Evolutionary conservation across 2,329 filamentous ascomycete genomes (phyloP), one percentile per base, ranked within the genome.

Genomic region (Alternaria arborescens): DNA sequence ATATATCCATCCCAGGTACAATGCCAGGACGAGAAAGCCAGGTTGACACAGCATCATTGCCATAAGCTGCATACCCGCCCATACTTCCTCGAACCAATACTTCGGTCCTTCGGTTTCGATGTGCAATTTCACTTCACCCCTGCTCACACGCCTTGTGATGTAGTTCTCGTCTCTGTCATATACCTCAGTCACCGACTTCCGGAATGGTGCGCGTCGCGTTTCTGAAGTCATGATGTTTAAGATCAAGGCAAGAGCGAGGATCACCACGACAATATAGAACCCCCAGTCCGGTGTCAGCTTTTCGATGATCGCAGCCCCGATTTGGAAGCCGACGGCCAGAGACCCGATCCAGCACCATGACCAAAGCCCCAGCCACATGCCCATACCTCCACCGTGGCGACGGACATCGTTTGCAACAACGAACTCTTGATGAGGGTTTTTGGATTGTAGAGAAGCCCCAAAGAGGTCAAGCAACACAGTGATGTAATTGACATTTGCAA

Each of bases 1-100:
- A 74, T 93, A 92, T 46, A 93, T 91, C 91, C 91, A 94, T 7
- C 86, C 89, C 14, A 89, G 82, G 75, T 94, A 94, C n/a, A 91
- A 61, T 1, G 89, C 85, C 71, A 94, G 82, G 30, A 92, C 78
- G n/a, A 87, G 77, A 73, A 93, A 94, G 0, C 91, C 91, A 4
- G 89, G 86, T 72, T 94, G 91, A 38, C 85, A 85, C 52, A 92
- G 81, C 91, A 94, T 93, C 70, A 89, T 87, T 20, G 86, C 75
- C 48, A 86, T 88, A 44, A 94, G 82, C 18, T 87, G 81, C 20
- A 91, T 71, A 10, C 91, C 91, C 44, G 91, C 90, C 76, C 87
- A 87, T 22, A 92, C 85, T 74, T 94, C 91, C 75, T 94, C 86
- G 48, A 88, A 89, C 90, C 90, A 93, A 86, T 90, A 92, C 68